Percentiles rank a stretch among this genome's conserved stretches.
These are phyloP conservation scores for Citrus mangshanensis DNA, from an alignment of 345 rosid species.

Conservation along the genomic window DNA sequence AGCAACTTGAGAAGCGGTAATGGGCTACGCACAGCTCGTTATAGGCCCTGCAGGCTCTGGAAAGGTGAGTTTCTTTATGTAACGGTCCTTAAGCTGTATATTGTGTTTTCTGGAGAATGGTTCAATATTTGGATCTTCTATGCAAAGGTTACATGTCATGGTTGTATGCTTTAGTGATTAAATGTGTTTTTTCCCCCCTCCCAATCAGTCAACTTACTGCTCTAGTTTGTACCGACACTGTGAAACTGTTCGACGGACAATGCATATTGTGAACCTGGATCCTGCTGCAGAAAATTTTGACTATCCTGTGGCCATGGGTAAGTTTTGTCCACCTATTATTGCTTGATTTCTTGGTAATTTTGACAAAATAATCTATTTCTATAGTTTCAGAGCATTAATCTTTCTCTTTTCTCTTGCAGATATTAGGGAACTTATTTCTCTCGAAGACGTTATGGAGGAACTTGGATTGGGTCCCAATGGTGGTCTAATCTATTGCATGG, in stretches of 20 bases:
- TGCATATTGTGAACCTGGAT: conserved; percentile 76
- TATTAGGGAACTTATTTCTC: conserved; percentile 79
- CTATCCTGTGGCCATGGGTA: conserved; percentile 91
- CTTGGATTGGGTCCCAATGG: conserved; percentile 90
- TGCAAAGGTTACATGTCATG: background rate
- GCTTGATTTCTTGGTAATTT: background rate
- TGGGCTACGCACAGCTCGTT: conserved; percentile 45
- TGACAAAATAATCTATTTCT: background rate
- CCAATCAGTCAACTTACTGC: conserved; percentile 81
- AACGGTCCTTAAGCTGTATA: background rate
- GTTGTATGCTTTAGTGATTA: background rate
- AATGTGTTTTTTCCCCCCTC: background rate
- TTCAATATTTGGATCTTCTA: background rate
- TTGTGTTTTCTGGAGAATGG: background rate
- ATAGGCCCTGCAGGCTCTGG: conserved; percentile 51
- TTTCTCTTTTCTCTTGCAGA: conserved; percentile 38
- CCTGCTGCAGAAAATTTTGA: conserved; percentile 92
- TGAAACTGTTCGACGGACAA: conserved; percentile 56
- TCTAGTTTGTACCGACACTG: conserved; percentile 73
- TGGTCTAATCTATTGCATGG: conserved; percentile 90
- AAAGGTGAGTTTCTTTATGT: conserved; percentile 19
- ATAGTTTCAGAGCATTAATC: background rate
- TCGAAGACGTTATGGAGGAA: conserved; percentile 96
- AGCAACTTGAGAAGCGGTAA: background rate
- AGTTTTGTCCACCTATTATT: conserved; percentile 14